A percentile compares a stretch with the other conserved stretches of the same genome.
phyloP scores from a whole-genome alignment of 1,284 basidiomycete genomes.

The Cryptococcus hybrid region DNA sequence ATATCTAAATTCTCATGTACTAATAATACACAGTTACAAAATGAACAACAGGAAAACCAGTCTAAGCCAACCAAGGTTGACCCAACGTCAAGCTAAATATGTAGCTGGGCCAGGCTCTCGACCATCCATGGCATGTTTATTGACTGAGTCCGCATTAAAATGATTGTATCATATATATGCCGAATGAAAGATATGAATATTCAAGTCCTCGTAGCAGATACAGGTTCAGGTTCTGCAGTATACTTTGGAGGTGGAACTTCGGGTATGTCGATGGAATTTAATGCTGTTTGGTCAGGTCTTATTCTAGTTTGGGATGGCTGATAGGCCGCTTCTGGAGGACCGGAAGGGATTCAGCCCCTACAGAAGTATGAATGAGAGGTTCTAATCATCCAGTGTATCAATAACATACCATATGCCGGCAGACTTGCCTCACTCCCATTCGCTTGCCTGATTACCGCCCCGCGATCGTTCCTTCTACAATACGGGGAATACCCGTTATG shows the following conservation, averaged over 20 bases:
- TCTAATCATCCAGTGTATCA: neutral
- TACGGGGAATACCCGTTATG: neutral
- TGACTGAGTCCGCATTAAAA: neutral
- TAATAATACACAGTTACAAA: no score
- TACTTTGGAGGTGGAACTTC: conserved; percentile 10
- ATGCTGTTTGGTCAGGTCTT: neutral
- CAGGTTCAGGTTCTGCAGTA: neutral
- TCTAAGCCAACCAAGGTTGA: no score
- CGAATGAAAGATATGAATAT: neutral
- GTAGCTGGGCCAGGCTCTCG: no score
- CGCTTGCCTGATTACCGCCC: conserved; percentile 2
- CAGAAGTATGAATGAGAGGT: neutral
- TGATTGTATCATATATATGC: neutral
- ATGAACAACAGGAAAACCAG: no score
- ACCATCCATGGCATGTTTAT: neutral
- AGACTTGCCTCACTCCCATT: conserved; percentile 11
- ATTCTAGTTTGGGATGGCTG: conserved; percentile 3
- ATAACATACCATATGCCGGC: conserved; percentile 16
- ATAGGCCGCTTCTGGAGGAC: conserved; percentile 7
- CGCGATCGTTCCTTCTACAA: neutral
- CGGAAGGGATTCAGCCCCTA: conserved; percentile 10
- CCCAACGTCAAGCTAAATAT: no score
- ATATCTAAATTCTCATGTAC: no score
- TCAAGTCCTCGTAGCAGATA: neutral
- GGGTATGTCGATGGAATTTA: neutral